Conservation (phyloP, 371 early-diverging fungal genomes). For the Saksenaea oblongispora region DNA sequence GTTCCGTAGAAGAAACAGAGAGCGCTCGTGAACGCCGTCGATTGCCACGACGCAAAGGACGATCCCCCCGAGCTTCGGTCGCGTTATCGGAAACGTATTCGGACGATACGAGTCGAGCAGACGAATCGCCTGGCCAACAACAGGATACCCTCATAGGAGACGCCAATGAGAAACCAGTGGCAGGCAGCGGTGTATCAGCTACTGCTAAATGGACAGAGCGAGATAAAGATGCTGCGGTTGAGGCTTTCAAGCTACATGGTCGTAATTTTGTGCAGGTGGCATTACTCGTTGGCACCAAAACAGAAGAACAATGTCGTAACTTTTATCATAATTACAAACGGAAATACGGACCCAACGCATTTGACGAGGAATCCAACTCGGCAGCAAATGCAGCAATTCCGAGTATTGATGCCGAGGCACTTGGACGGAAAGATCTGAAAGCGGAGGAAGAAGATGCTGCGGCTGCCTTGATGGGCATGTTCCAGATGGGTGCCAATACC, state of each 20-base stretch:
- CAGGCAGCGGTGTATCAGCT: constrained; percentile 12
- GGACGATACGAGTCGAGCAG: neutral
- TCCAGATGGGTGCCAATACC: constrained; percentile 38
- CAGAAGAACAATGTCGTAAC: constrained; percentile 80
- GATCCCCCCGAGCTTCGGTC: constrained; percentile 25
- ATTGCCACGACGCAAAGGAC: constrained; percentile 24
- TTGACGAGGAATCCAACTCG: constrained; percentile 49
- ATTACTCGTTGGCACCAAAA: constrained; percentile 71
- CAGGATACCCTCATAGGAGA: neutral
- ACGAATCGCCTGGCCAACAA: neutral
- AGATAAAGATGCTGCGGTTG: constrained; percentile 73
- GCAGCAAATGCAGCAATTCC: neutral
- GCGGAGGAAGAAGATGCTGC: constrained; percentile 59
- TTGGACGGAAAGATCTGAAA: constrained; percentile 36
- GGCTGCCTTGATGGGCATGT: constrained; percentile 52
- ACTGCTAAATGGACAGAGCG: constrained; percentile 73
- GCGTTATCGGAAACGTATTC: neutral
- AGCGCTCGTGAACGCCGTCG: constrained; percentile 13
- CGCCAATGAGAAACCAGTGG: neutral
- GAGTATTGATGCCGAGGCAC: neutral
- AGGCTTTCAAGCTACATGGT: constrained; percentile 75
- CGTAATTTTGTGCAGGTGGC: constrained; percentile 76
- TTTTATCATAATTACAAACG: constrained; percentile 78
- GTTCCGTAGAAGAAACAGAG: constrained; percentile 1
- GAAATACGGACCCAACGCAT: constrained; percentile 64